A percentile compares a stretch with the other conserved stretches of the same genome.
Conservation (phyloP, 495 filamentous ascomycete genomes). For the Jackrogersella multiformis region DNA sequence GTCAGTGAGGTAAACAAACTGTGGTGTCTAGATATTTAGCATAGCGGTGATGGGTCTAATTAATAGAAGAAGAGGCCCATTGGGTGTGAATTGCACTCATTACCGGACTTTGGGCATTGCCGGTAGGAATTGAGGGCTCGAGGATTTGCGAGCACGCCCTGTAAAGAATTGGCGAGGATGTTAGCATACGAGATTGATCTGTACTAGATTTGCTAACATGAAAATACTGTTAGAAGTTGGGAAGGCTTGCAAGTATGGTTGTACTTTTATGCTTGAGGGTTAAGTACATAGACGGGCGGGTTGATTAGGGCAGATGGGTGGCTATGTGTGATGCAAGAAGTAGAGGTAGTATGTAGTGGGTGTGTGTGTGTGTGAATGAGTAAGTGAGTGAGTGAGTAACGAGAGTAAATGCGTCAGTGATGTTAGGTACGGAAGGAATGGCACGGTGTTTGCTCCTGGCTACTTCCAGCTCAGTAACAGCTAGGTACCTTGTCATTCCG, state of each 20-base stretch:
- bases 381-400: constrained; percentile 21
- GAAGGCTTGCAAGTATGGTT: constrained; percentile 15
- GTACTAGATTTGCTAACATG: constrained; percentile 22
- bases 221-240: constrained; percentile 14
- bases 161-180: constrained; percentile 27
- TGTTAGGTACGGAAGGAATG: constrained; percentile 35
- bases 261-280: constrained; percentile 21
- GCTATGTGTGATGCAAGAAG: constrained; percentile 18
- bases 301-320: constrained; percentile 1
- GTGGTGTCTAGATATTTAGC: constrained; percentile 26
- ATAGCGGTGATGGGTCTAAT: constrained; percentile 36
- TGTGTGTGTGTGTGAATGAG: constrained; percentile 15
- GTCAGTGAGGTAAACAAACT: constrained; percentile 41
- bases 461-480: constrained; percentile 30
- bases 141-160: constrained; percentile 34
- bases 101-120: constrained; percentile 45
- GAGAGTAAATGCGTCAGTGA: constrained; percentile 32
- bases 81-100: constrained; percentile 39
- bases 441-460: constrained; percentile 43
- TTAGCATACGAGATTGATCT: constrained; percentile 33
- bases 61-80: constrained; percentile 30
- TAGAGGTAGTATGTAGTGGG: not conserved
- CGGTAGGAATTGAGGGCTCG: constrained; percentile 37
- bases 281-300: constrained; percentile 16
- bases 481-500: constrained; percentile 38